Evolutionary conservation across 192 early-diverging fungal species (phyloP).

Genomic region (Coemansia sp.): DNA sequence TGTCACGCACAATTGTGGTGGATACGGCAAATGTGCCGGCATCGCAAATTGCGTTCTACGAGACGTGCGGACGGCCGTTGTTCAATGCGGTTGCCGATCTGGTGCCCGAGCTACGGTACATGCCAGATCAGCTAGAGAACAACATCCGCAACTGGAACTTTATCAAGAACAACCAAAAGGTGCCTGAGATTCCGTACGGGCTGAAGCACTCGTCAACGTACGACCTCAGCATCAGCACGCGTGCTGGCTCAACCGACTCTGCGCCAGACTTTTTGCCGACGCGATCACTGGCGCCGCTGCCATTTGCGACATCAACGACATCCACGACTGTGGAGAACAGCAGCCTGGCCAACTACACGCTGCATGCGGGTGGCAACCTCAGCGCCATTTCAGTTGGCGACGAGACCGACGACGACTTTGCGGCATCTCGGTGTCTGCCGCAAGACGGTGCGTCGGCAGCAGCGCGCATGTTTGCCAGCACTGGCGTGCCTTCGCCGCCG

Average conservation of each 20-base stretch:
- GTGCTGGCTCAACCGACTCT: slow-evolving; percentile 50
- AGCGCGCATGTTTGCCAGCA: slow-evolving; percentile 22
- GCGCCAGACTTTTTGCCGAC: slow-evolving; percentile 50
- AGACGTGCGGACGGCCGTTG: slow-evolving; percentile 51
- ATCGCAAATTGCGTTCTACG: slow-evolving; percentile 55
- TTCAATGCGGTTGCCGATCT: slow-evolving; percentile 50
- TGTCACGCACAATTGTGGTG: slow-evolving; percentile 53
- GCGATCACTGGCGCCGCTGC: slow-evolving; percentile 13
- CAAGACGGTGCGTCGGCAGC: slow-evolving; percentile 4
- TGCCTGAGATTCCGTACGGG: slow-evolving; percentile 50
- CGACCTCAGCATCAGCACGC: slow-evolving; percentile 47
- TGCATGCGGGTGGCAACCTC: slow-evolving; percentile 21
- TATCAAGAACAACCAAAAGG: slow-evolving; percentile 46
- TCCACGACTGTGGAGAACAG: slow-evolving; percentile 12
- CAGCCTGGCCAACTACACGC: slow-evolving; percentile 38
- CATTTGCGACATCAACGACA: slow-evolving; percentile 12
- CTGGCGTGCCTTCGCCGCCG: slow-evolving; percentile 33
- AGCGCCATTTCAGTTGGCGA: neutral
- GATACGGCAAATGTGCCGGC: slow-evolving; percentile 39
- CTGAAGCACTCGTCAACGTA: slow-evolving; percentile 47
- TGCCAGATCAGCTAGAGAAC: slow-evolving; percentile 48
- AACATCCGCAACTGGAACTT: slow-evolving; percentile 55
- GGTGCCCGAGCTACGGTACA: slow-evolving; percentile 49
- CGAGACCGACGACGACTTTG: slow-evolving; percentile 11
- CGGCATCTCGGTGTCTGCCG: slow-evolving; percentile 1